phyloP scores from a whole-genome alignment of 2,329 filamentous ascomycete genomes.

The Blastomyces percursus region DNA sequence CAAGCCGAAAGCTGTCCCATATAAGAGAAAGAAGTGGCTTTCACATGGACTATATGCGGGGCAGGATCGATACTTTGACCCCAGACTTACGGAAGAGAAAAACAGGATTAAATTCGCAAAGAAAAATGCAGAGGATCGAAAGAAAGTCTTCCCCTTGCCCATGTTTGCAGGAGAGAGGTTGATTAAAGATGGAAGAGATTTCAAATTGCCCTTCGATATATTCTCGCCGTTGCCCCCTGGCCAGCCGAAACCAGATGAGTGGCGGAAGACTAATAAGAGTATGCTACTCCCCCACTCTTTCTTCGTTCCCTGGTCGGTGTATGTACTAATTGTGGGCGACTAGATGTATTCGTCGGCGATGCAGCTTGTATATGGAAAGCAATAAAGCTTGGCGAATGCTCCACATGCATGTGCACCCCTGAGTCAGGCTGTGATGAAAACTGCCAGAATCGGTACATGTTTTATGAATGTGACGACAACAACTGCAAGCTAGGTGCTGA shows the following conservation, averaged over 20 bases:
- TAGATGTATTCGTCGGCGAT: conserved; percentile 84
- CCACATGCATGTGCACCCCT: conserved; percentile 63
- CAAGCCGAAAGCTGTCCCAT: conserved; percentile 17
- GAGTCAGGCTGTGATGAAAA: conserved; percentile 76
- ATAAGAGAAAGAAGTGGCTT: conserved; percentile 61
- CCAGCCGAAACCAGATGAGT: conserved; percentile 85
- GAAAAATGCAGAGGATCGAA: conserved; percentile 19
- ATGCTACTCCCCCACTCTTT: conserved; percentile 18
- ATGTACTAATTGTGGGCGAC: neutral
- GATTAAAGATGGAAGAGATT: conserved; percentile 63
- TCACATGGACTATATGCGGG: conserved; percentile 78
- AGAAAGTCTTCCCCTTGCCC: conserved; percentile 53
- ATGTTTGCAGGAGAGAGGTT: conserved; percentile 66
- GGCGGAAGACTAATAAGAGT: conserved; percentile 88
- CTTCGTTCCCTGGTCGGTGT: neutral
- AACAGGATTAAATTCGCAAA: conserved; percentile 25
- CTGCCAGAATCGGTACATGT: conserved; percentile 93
- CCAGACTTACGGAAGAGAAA: conserved; percentile 40
- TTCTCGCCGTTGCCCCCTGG: conserved; percentile 78
- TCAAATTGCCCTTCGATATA: conserved; percentile 79
- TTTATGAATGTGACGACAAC: conserved; percentile 85
- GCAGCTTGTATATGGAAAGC: conserved; percentile 73
- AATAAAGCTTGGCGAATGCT: conserved; percentile 60
- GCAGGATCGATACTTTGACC: conserved; percentile 47
- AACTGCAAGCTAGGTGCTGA: conserved; percentile 75